Evolutionary conservation across 768 basidiomycete species (phyloP), one percentile per base, ranked within the genome.

Genomic region (Lepiota venenata): DNA sequence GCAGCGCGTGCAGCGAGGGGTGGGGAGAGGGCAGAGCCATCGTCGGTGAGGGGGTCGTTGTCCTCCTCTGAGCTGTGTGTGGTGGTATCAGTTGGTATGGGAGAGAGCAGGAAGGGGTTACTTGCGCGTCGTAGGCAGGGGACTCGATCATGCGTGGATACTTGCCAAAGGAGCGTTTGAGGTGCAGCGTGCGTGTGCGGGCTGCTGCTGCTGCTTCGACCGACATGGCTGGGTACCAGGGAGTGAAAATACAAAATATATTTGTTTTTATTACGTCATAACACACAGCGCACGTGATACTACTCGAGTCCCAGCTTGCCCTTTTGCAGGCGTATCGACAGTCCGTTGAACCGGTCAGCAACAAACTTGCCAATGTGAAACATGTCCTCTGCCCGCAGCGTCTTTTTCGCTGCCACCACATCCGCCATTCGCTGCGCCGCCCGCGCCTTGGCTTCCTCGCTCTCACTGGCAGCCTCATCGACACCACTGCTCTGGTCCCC

Each of bases 1-100:
- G 60, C 25, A 35, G 50, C 37, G 41, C 47, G 59, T 39, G 55
- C 54, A 41, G 63, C 55, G 58, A 66, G 67, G 58, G 81, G 76
- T 45, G 77, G 61, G 5, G 80, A 78, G 41, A 82, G 66, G 47
- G 78, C 67, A 27, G 84, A 81, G 45, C 72, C 82, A 63, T 90
- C 89, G 74, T 91, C 90, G 6, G 88, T 90, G 59, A 89, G 72
- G 4, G 89, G 88, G 67, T 91, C 90, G 65, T 92, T 92, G 79
- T 92, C 90, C 71, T 91, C 90, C 64, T 91, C 88, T 3, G 88
- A 91, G 67, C 87, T 88, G 65, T 54, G 58, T 48, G 61, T n/a
- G n/a, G n/a, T n/a, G n/a, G n/a, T n/a, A 68, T 41, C 46, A 59
- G 16, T 36, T 29, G 18, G 57, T 56, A 41, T 55, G 21, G 39